Base-by-base conservation (phyloP, 148 eudicot species). In the Beta vulgaris region DNA sequence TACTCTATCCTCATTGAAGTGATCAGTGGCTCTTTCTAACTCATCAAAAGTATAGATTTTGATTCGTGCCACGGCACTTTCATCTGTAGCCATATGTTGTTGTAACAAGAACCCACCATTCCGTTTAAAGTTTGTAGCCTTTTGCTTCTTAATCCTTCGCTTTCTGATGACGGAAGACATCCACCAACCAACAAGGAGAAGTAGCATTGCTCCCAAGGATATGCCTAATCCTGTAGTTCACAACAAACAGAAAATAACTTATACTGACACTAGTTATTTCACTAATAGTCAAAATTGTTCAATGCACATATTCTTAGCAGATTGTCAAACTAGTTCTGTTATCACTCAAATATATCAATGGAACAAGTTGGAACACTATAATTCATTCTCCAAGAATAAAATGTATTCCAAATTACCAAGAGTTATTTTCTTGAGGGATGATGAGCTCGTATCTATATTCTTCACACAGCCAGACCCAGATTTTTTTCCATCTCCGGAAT, bases 81-180 rank as follows among this genome's bases (percentile, higher is more conserved):
- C 78, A 40, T 53, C 61, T 18, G 75, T 57, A 75, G 26, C 43
- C 76, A 15, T 35, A 9, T 75, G 78, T 39, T 66, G 72, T 21
- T 66, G 13, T 21, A 75, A 53, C 14, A 75, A 4, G 57, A 80
- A 39, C 7, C 83, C 83, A 1, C 80, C 83, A 64, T 76, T 80
- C 31, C 61, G 67, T 68, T 75, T 51, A 37, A 80, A 80, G 72
- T 67, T 28, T 69, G 32, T 69, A 57, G 66, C 73, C 53, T 60
- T 69, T 58, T 67, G 73, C 39, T 76, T 76, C 18, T 3, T 35
- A 6, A 40, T 34, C 57, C 63, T 69, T 57, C 79, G 43, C 46
- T 42, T 69, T 55, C 46, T 69, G 59, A 59, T 23, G 10, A 55
- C 21, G 16, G 28, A 34, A n/a, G 49, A 60, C 32, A 68, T 14